Evolutionary conservation across 257 asterid species (phyloP).

Genomic region (Salvia miltiorrhiza): DNA sequence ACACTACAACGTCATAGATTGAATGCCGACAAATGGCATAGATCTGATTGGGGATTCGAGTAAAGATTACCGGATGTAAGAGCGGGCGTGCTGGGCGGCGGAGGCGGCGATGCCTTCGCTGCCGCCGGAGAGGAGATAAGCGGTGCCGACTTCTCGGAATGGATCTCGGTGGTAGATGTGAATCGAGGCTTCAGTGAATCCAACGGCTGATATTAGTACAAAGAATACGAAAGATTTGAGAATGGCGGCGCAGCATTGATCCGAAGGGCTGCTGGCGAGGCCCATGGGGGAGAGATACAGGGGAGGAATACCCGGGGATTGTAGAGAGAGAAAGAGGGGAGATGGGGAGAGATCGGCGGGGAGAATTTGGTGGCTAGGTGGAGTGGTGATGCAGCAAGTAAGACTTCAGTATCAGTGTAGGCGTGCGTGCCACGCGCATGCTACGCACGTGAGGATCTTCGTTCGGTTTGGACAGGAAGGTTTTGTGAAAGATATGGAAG

Average conservation of each 20-base stretch:
- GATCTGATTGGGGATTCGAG: constrained; percentile 38
- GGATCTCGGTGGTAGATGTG: constrained; percentile 84
- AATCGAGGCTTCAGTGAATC: constrained; percentile 70
- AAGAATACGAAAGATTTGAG: constrained; percentile 28
- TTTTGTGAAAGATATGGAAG: neutral
- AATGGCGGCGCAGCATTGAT: constrained; percentile 35
- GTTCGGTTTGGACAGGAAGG: neutral
- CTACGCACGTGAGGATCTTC: neutral
- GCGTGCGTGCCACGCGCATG: constrained; percentile 13
- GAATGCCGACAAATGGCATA: constrained; percentile 20
- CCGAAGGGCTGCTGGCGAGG: constrained; percentile 42
- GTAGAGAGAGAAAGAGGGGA: constrained; percentile 35
- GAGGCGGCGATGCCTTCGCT: constrained; percentile 84
- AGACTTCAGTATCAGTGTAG: constrained; percentile 7
- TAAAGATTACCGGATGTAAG: constrained; percentile 67
- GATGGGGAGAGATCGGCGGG: constrained; percentile 30
- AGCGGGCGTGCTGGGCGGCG: constrained; percentile 44
- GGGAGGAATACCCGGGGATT: constrained; percentile 24
- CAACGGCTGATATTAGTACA: constrained; percentile 37
- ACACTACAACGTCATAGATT: neutral
- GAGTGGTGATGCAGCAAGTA: constrained; percentile 30
- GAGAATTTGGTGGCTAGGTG: constrained; percentile 39
- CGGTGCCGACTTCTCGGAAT: constrained; percentile 94
- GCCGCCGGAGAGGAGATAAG: constrained; percentile 89
- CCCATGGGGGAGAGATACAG: constrained; percentile 45